Base-by-base conservation (phyloP, 371 early-diverging fungal species). In the Circinella umbellata region DNA sequence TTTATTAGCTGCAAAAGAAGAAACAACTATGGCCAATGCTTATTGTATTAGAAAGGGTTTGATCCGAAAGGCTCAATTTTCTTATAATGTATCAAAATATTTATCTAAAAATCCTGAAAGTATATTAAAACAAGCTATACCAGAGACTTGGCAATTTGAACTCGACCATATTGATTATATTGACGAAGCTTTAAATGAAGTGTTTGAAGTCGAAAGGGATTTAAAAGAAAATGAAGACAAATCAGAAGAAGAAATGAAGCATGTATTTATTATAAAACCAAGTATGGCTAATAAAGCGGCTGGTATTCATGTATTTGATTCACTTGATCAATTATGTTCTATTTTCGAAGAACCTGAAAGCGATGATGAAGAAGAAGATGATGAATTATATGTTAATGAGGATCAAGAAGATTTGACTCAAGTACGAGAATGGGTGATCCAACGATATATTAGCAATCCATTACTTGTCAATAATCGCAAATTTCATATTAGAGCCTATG, bases 401-500 rank as follows among this genome's bases (percentile, higher is more conserved):
- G 78, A 75, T 61, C 61, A 57, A 37, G 84, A 79, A 27, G 82
- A 85, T 59, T 57, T 86, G 38, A 77, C 86, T 11, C 90, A 90
- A 67, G 82, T 90, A 18, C 81, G 89, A 51, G 92, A 92, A 69
- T 92, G 89, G 89, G 92, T 91, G 14, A 84, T 91, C 18, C 91
- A 92, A 68, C 80, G 88, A 4, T 91, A 92, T 70, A 86, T 91
- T 13, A 76, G 83, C 61, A 71, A 79, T 4, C 92, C 92, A 1
- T 66, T 91, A 42, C 72, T 92, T 35, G 75, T 91, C 35, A 61
- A 81, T n/a, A 75, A 83, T 20, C 86, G 90, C 73, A 92, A 92
- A 72, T 92, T 92, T 77, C 92, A 92, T 69, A 81, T 92, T 8
- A 87, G 92, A n/a, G 86, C 86, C 8, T 92, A 92, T 53, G 89